A percentile compares a stretch with the other conserved stretches of the same genome.
phyloP scores from a whole-genome alignment of 257 asterid genomes.

The Nicotiana undulata region DNA sequence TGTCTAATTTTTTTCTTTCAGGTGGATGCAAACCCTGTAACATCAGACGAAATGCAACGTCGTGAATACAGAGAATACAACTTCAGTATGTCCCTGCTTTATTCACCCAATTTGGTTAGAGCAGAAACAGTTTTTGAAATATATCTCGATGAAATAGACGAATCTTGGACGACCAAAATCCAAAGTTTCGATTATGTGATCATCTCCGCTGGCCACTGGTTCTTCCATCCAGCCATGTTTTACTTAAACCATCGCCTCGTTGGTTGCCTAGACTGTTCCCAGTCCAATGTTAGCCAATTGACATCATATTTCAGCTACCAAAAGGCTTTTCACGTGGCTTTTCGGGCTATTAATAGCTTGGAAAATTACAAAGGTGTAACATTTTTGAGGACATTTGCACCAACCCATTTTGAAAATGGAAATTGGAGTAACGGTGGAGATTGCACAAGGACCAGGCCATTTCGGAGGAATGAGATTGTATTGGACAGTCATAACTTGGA shows the following conservation, averaged over 20 bases:
- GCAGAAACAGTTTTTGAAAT: neutral
- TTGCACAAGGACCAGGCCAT: slow-evolving; percentile 31
- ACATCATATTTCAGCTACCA: neutral
- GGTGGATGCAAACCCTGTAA: neutral
- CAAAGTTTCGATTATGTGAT: neutral
- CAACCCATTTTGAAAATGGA: slow-evolving; percentile 37
- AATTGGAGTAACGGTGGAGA: slow-evolving; percentile 32
- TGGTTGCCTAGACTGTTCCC: neutral
- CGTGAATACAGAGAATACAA: neutral
- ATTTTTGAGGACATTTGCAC: slow-evolving; percentile 34
- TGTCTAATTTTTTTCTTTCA: neutral
- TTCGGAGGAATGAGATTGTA: slow-evolving; percentile 27
- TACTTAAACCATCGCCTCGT: neutral
- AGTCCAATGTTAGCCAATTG: neutral
- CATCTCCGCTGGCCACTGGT: neutral
- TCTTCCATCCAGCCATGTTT: neutral
- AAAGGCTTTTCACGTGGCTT: slow-evolving; percentile 5
- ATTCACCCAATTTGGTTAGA: neutral
- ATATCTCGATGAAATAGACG: neutral
- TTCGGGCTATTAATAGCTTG: slow-evolving; percentile 23
- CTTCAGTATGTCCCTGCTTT: neutral
- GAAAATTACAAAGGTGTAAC: slow-evolving; percentile 18
- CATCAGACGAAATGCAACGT: neutral
- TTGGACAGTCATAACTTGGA: slow-evolving; percentile 19
- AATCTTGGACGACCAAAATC: neutral